Percentiles rank a stretch among this genome's conserved stretches.
Evolutionary conservation across 805 yeast species (phyloP).

Genomic region (Candida pini): DNA sequence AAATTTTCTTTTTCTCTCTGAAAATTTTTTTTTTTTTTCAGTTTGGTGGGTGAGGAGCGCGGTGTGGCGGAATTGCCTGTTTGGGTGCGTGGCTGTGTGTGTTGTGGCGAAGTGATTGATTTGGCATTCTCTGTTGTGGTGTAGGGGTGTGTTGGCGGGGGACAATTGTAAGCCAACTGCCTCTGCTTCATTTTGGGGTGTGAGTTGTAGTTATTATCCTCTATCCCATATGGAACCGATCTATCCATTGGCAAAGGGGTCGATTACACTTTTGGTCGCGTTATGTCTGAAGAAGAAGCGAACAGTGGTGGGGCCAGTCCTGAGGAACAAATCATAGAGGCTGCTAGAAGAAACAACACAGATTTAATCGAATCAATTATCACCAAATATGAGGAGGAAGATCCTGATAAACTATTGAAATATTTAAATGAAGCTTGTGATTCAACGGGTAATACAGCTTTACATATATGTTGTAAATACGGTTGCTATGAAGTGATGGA

Average conservation of each 20-base stretch:
- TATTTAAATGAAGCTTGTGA: constrained; percentile 68
- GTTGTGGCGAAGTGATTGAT: too few species aligned
- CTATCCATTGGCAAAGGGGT: neutral
- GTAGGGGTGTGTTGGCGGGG: too few species aligned
- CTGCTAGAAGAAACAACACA: constrained; percentile 81
- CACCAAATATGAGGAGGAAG: constrained; percentile 22
- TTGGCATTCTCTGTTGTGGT: too few species aligned
- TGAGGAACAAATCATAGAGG: constrained; percentile 76
- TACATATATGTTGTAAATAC: constrained; percentile 74
- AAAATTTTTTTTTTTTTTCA: too few species aligned
- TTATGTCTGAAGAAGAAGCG: constrained; percentile 4
- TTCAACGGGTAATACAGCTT: constrained; percentile 72
- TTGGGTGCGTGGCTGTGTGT: too few species aligned
- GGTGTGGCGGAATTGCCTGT: constrained; percentile 1
- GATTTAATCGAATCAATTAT: constrained; percentile 62
- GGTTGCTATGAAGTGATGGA: constrained; percentile 89
- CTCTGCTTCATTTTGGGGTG: too few species aligned
- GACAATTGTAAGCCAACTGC: too few species aligned
- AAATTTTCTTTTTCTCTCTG: too few species aligned
- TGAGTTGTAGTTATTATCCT: too few species aligned
- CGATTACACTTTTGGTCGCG: neutral
- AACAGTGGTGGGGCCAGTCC: constrained; percentile 73
- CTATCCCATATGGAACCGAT: too few species aligned
- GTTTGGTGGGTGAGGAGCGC: constrained; percentile 1
- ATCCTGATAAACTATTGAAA: constrained; percentile 33